Evolutionary conservation across 805 yeast species (phyloP).

Genomic region (Osmozyma mogii): DNA sequence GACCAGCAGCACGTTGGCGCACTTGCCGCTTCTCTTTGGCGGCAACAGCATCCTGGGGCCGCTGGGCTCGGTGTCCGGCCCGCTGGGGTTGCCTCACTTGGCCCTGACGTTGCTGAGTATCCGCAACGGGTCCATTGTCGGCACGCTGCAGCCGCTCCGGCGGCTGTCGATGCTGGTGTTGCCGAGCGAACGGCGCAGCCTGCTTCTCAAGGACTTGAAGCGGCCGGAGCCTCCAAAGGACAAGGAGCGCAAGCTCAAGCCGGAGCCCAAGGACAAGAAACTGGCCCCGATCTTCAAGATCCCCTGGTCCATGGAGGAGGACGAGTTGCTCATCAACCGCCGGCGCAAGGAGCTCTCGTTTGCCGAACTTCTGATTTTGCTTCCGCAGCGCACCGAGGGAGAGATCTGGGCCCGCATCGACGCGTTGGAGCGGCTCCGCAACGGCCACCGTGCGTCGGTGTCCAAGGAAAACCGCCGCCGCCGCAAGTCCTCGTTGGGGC

Average conservation of each 20-base stretch:
- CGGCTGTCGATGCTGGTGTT: constrained; percentile 13
- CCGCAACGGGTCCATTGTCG: constrained; percentile 33
- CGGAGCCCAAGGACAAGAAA: constrained; percentile 5
- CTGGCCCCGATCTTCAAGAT: constrained; percentile 19
- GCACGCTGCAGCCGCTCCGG: no score
- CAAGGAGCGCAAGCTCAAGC: constrained; percentile 3
- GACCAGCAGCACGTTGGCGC: constrained; percentile 31
- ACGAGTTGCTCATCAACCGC: constrained; percentile 51
- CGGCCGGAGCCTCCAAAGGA: constrained; percentile 7
- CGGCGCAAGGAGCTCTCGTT: constrained; percentile 52
- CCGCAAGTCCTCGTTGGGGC: constrained; percentile 31
- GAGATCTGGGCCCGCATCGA: constrained; percentile 61
- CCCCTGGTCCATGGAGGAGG: constrained; percentile 62
- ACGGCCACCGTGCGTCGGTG: constrained; percentile 14
- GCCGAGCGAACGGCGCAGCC: constrained; percentile 8
- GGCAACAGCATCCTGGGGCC: constrained; percentile 35
- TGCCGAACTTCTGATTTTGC: constrained; percentile 64
- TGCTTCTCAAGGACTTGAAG: no score
- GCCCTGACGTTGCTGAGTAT: constrained; percentile 30
- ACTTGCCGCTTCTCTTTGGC: constrained; percentile 37
- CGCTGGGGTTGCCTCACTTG: constrained; percentile 26
- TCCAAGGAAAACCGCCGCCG: constrained; percentile 21
- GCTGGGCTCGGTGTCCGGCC: constrained; percentile 30
- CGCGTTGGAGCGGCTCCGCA: constrained; percentile 14
- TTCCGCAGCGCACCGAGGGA: constrained; percentile 67